phyloP scores from a whole-genome alignment of 768 basidiomycete species.

The Tricholoma sp. region DNA sequence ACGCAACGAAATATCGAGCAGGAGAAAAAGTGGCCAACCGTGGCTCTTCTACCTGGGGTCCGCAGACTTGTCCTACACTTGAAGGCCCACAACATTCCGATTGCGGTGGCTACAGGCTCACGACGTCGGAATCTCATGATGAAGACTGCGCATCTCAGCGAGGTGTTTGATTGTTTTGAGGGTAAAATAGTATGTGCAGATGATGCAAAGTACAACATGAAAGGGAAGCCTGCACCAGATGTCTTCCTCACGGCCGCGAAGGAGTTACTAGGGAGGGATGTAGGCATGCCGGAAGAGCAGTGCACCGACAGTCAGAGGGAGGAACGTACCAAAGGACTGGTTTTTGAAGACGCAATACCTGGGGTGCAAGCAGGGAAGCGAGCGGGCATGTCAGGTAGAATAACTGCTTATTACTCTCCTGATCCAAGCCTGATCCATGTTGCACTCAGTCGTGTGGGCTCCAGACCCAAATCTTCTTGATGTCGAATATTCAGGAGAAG shows the following conservation, averaged over 20 bases:
- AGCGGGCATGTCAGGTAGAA: slow-evolving; percentile 80
- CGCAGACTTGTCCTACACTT: slow-evolving; percentile 67
- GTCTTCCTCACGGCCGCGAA: slow-evolving; percentile 74
- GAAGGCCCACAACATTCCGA: slow-evolving; percentile 59
- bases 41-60: slow-evolving; percentile 71
- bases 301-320: slow-evolving; percentile 29
- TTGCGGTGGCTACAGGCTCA: slow-evolving; percentile 79
- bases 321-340: slow-evolving; percentile 60
- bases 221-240: slow-evolving; percentile 79
- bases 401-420: background rate
- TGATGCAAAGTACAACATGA: slow-evolving; percentile 47
- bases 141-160: slow-evolving; percentile 60
- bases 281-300: slow-evolving; percentile 42
- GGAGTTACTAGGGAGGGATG: slow-evolving; percentile 47
- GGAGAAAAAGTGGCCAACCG: slow-evolving; percentile 63
- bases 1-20: slow-evolving; percentile 49
- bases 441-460: slow-evolving; percentile 69
- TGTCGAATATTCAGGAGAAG: slow-evolving; percentile 40
- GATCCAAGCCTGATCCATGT: background rate
- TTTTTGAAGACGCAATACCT: slow-evolving; percentile 78
- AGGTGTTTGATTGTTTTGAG: slow-evolving; percentile 58
- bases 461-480: slow-evolving; percentile 67
- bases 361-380: slow-evolving; percentile 78
- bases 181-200: slow-evolving; percentile 69
- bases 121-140: slow-evolving; percentile 56